phyloP scores from a whole-genome alignment of 73 alveolate species.

The Tetrahymena thermophila region DNA sequence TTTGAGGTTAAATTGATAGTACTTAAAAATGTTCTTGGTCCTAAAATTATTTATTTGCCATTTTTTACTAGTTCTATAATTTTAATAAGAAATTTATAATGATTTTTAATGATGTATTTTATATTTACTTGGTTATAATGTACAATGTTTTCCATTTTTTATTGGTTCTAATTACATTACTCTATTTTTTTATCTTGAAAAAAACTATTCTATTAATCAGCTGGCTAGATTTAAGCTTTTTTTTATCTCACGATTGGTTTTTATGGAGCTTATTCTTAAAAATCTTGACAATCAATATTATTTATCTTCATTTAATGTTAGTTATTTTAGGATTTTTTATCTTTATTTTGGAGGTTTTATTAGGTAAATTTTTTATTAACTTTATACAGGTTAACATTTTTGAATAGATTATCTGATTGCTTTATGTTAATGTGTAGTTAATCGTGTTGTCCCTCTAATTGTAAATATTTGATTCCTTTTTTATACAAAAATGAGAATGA shows the following conservation, averaged over 20 bases:
- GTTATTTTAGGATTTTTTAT: too few relatives aligned
- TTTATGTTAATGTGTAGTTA: too few relatives aligned
- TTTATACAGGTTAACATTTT: neutral
- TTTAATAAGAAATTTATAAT: too few relatives aligned
- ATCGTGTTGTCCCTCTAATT: neutral
- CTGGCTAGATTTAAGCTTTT: neutral
- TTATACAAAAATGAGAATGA: neutral
- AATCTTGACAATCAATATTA: neutral
- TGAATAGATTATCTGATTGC: neutral
- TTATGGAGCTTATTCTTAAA: neutral
- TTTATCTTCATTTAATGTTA: too few relatives aligned
- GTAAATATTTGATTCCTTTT: neutral
- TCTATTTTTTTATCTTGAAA: neutral
- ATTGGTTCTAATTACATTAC: neutral
- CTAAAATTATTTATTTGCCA: neutral
- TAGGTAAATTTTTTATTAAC: neutral
- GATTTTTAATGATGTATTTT: neutral
- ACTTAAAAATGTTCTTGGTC: neutral
- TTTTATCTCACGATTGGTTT: neutral
- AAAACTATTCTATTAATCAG: neutral
- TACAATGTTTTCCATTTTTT: neutral
- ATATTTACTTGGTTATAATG: neutral
- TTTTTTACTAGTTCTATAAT: neutral
- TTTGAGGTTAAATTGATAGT: neutral
- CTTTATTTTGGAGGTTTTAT: neutral